Base-by-base conservation (phyloP, 2,329 filamentous ascomycete genomes). In the Penicillium sp. region DNA sequence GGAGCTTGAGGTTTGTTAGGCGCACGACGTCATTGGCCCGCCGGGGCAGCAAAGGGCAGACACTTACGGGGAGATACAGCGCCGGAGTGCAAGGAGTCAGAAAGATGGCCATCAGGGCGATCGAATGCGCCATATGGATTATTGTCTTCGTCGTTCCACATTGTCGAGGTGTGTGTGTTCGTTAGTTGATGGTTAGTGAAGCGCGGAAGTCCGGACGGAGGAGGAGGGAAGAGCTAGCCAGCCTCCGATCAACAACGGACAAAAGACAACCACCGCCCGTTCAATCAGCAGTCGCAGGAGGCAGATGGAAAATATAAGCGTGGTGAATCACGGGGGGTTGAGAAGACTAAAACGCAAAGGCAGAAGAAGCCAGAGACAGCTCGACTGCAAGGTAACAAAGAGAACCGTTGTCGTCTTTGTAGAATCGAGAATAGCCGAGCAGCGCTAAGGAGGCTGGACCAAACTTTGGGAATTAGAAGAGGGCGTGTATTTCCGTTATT, bases 101-200 rank as follows among this genome's bases (percentile, higher is more conserved):
- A 90, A 47, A 85, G 81, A 71, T 88, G 85, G 60, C 89, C 90
- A 73, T 95, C 90, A 66, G 90, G 86, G 66, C 89, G 88, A 73
- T 94, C 90, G 78, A 96, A 97, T 74, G 90, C 93, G 67, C 91
- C 92, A 70, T 97, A 97, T 5, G 93, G 93, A 73, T 97, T 97
- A 77, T 97, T 97, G 71, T 97, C 91, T 77, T 97, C 93, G 80
- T 97, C 92, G 82, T 97, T 95, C 93, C 93, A 97, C 93, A 97
- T 97, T 64, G 66, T 82, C 71, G 53, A 14, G 23, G 26, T 42
- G 23, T 54, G 30, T 56, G 21, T 21, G 35, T 30, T 30, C 28
- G 47, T 42, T 23, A 23, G 11, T 12, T 12, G 11, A 35, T n/a
- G 14, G 16, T 16, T 35, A 35, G 30, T 11, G 8, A 16, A 35